Evolutionary conservation across 2,329 filamentous ascomycete species (phyloP).

Genomic region (Clathrospora elynae): DNA sequence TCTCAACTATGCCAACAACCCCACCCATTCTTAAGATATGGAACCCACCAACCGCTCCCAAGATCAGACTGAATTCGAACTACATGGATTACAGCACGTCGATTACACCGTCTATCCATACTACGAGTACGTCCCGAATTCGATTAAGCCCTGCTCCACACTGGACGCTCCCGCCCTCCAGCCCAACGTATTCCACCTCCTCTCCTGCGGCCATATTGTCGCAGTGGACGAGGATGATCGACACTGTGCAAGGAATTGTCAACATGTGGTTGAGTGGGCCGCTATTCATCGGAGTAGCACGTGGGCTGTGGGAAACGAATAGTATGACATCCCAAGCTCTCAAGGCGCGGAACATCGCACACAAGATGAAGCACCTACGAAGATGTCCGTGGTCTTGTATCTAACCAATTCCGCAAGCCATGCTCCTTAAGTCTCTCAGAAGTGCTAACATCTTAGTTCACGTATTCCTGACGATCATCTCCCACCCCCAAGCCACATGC

Average conservation of each 20-base stretch:
- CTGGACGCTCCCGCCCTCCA: neutral
- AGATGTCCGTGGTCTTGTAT: no score
- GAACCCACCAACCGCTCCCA: no score
- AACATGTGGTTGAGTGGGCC: constrained; percentile 6
- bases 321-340: neutral
- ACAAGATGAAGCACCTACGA: no score
- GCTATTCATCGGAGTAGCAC: neutral
- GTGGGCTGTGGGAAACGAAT: neutral
- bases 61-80: no score
- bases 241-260: constrained; percentile 23
- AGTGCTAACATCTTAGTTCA: no score
- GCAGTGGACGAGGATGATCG: constrained; percentile 10
- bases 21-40: no score
- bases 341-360: neutral
- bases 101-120: neutral
- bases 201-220: constrained; percentile 29
- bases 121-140: neutral
- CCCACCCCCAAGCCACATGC: constrained; percentile 1
- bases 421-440: no score
- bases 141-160: constrained; percentile 10
- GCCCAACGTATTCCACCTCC: constrained; percentile 15
- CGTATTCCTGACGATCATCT: no score
- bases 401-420: no score
- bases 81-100: no score
- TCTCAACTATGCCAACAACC: no score